Percentiles rank a stretch among this genome's conserved stretches.
These are phyloP conservation scores for Suhomyces yuchorum DNA, from an alignment of 1,139 yeast species.

Conservation along the genomic window DNA sequence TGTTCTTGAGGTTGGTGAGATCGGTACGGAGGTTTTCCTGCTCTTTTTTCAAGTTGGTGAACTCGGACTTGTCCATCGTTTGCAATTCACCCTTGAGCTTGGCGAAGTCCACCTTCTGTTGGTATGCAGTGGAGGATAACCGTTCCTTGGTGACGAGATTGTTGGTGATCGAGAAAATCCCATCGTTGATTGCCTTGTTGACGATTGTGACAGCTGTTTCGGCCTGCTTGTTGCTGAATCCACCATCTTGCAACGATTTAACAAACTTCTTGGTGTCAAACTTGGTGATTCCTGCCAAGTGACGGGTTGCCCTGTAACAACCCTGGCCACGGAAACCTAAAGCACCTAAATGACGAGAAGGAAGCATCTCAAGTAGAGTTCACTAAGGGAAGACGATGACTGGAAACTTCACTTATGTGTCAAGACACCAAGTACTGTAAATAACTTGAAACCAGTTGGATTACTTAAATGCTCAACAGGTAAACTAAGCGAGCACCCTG, in stretches of 20 bases:
- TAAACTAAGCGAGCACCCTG: neutral
- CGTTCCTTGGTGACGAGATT: slow-evolving; percentile 82
- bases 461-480: neutral
- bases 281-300: slow-evolving; percentile 44
- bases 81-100: slow-evolving; percentile 89
- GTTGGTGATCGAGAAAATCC: slow-evolving; percentile 71
- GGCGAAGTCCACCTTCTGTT: slow-evolving; percentile 95
- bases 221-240: slow-evolving; percentile 73
- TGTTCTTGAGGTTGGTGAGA: slow-evolving; percentile 80
- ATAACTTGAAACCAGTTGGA: neutral
- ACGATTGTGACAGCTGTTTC: slow-evolving; percentile 78
- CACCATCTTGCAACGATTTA: slow-evolving; percentile 68
- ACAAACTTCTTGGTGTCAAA: slow-evolving; percentile 83
- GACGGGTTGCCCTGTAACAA: slow-evolving; percentile 14
- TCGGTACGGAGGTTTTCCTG: slow-evolving; percentile 85
- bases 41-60: slow-evolving; percentile 78
- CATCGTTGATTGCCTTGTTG: slow-evolving; percentile 77
- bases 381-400: neutral
- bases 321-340: neutral
- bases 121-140: slow-evolving; percentile 82
- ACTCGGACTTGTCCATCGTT: slow-evolving; percentile 84
- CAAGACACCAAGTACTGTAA: neutral
- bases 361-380: neutral
- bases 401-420: neutral
- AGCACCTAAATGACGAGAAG: neutral